Evolutionary conservation across 306 rosid genomes (phyloP).

Genomic region (Cucumis hystrix): DNA sequence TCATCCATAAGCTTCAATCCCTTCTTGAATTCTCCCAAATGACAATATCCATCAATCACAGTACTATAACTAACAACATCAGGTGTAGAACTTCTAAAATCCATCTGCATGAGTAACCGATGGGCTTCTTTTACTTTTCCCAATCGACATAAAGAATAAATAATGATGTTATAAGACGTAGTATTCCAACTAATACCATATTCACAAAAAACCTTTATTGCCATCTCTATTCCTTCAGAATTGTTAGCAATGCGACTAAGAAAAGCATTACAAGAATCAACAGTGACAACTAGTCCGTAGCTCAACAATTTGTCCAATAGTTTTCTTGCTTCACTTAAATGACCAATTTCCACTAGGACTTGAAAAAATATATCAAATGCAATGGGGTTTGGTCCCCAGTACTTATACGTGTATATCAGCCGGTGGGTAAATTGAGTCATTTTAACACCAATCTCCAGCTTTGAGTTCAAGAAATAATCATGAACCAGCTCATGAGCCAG

Average conservation of each 20-base stretch:
- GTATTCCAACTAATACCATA: slow-evolving; percentile 73
- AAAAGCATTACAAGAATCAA: slow-evolving; percentile 67
- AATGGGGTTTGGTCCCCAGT: slow-evolving; percentile 67
- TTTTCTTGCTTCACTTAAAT: slow-evolving; percentile 43
- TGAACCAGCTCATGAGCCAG: slow-evolving; percentile 45
- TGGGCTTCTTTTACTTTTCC: slow-evolving; percentile 70
- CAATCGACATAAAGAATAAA: slow-evolving; percentile 44
- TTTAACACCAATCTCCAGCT: slow-evolving; percentile 18
- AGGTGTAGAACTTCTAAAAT: slow-evolving; percentile 38
- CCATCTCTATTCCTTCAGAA: slow-evolving; percentile 29
- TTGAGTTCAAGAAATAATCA: slow-evolving; percentile 46
- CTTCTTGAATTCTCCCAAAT: slow-evolving; percentile 35
- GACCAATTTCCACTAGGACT: slow-evolving; percentile 58
- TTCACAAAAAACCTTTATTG: slow-evolving; percentile 40
- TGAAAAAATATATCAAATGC: slow-evolving; percentile 66
- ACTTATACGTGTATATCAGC: slow-evolving; percentile 69
- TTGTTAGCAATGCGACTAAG: slow-evolving; percentile 32
- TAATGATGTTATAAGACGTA: slow-evolving; percentile 48
- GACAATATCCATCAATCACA: slow-evolving; percentile 56
- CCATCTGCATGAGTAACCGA: slow-evolving; percentile 59
- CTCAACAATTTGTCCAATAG: slow-evolving; percentile 44
- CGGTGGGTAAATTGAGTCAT: slow-evolving; percentile 36
- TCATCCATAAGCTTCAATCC: slow-evolving; percentile 59
- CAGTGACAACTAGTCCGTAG: slow-evolving; percentile 50
- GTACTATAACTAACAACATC: slow-evolving; percentile 79